phyloP scores from a whole-genome alignment of 78 protist species.

The Tieghemostelium lacteum region DNA sequence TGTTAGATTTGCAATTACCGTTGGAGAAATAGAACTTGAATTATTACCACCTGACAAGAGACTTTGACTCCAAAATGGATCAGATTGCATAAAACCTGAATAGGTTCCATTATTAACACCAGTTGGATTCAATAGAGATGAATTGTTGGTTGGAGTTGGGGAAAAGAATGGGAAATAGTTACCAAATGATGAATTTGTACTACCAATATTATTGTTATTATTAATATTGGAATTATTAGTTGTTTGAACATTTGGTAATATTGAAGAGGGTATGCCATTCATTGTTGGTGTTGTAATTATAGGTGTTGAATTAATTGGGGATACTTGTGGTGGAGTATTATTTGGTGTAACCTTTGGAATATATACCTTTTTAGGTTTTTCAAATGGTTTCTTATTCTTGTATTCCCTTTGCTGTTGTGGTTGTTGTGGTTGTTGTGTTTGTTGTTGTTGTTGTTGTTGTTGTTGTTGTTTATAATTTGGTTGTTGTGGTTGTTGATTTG shows the following conservation, averaged over 20 bases:
- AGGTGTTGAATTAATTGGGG: background rate
- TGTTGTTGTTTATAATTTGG: background rate
- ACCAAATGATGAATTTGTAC: background rate
- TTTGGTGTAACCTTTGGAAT: background rate
- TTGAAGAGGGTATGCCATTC: background rate
- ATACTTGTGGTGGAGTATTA: too few relatives aligned
- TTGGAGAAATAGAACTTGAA: too few relatives aligned
- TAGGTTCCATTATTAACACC: background rate
- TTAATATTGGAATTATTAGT: background rate
- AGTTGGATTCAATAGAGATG: background rate
- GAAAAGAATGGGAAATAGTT: background rate
- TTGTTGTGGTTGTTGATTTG: background rate
- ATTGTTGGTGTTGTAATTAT: background rate
- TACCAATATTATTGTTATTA: background rate
- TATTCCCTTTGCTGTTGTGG: background rate
- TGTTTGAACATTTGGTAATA: background rate
- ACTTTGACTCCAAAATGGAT: background rate
- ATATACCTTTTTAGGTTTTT: background rate
- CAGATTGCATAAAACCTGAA: background rate
- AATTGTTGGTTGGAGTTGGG: background rate
- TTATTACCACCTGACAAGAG: background rate
- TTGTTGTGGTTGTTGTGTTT: background rate
- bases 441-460: background rate
- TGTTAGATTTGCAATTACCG: background rate
- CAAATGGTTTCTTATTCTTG: background rate